These are phyloP conservation scores for Epicoccum nigrum DNA, from an alignment of 2,329 filamentous ascomycete species.

Conservation along the genomic window DNA sequence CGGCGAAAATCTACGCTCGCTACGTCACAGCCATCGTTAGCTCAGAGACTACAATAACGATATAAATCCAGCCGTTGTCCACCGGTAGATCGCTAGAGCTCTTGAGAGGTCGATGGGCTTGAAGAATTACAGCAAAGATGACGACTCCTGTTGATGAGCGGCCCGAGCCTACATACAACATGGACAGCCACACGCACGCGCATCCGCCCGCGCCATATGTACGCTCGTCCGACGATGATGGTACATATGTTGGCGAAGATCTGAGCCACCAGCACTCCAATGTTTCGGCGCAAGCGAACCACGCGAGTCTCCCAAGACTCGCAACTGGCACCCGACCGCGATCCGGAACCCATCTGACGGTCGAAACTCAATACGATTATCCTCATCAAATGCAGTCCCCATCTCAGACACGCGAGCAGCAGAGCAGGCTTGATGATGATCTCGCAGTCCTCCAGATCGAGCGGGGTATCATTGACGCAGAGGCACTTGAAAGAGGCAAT, in stretches of 20 bases:
- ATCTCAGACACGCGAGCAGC: constrained; percentile 64
- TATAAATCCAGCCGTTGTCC: neutral
- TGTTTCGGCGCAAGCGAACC: constrained; percentile 10
- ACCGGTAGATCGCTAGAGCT: neutral
- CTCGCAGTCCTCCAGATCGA: constrained; percentile 69
- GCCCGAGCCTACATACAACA: constrained; percentile 46
- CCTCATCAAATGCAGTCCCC: constrained; percentile 53
- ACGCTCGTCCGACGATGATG: constrained; percentile 47
- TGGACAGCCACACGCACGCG: constrained; percentile 34
- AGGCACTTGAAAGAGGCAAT: constrained; percentile 43
- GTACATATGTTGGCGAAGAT: constrained; percentile 47
- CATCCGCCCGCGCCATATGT: constrained; percentile 26
- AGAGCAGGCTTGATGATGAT: constrained; percentile 68
- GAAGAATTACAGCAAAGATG: constrained; percentile 33
- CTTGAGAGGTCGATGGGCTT: constrained; percentile 11
- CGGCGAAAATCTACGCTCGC: constrained; percentile 3
- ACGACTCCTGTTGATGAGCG: constrained; percentile 44
- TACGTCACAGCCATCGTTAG: constrained; percentile 13
- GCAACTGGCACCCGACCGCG: constrained; percentile 24
- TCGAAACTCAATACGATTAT: constrained; percentile 53
- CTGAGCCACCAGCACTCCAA: constrained; percentile 38
- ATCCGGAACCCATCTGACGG: constrained; percentile 54
- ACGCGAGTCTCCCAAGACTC: constrained; percentile 15
- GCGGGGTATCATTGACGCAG: constrained; percentile 59
- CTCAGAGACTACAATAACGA: neutral